These are phyloP conservation scores for Phytophthora citricola DNA, from an alignment of 352 stramenopile genomes.

Conservation along the genomic window DNA sequence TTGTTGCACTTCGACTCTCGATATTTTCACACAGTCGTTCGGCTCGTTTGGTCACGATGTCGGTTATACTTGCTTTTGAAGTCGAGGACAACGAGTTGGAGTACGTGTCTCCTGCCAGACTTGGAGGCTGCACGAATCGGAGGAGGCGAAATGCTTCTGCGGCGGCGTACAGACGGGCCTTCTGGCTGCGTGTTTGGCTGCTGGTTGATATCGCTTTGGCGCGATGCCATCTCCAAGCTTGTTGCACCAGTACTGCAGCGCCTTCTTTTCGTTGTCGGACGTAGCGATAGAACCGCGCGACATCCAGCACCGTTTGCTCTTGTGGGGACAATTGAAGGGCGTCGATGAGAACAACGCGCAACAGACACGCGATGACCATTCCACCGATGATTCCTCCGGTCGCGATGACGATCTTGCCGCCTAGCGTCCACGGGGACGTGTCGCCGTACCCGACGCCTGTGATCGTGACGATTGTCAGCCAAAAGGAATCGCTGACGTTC, in stretches of 20 bases:
- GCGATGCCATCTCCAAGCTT: conserved; percentile 46
- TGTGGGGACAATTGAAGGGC: conserved; percentile 58
- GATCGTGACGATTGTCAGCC: conserved; percentile 76
- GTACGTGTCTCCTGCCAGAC: conserved; percentile 19
- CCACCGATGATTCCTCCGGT: conserved; percentile 65
- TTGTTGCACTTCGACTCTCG: conserved; percentile 1
- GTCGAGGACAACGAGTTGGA: conserved; percentile 9
- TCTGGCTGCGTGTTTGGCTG: conserved; percentile 20
- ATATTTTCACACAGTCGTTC: conserved; percentile 31
- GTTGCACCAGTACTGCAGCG: conserved; percentile 57
- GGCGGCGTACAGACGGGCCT: conserved; percentile 49
- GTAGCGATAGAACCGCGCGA: conserved; percentile 65
- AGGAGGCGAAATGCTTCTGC: conserved; percentile 57
- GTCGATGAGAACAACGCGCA: conserved; percentile 70
- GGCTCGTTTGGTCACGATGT: conserved; percentile 27
- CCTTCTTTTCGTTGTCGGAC: conserved; percentile 47
- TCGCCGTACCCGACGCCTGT: conserved; percentile 71
- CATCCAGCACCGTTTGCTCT: conserved; percentile 66
- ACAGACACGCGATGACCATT: conserved; percentile 62
- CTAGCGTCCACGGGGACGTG: conserved; percentile 52
- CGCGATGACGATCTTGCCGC: conserved; percentile 63
- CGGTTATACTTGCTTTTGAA: conserved; percentile 14
- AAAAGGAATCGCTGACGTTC: conserved; percentile 56
- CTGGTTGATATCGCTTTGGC: conserved; percentile 3
- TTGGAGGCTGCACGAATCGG: conserved; percentile 52